Base-by-base conservation (phyloP, 345 rosid genomes). In the Limnanthes douglasii region DNA sequence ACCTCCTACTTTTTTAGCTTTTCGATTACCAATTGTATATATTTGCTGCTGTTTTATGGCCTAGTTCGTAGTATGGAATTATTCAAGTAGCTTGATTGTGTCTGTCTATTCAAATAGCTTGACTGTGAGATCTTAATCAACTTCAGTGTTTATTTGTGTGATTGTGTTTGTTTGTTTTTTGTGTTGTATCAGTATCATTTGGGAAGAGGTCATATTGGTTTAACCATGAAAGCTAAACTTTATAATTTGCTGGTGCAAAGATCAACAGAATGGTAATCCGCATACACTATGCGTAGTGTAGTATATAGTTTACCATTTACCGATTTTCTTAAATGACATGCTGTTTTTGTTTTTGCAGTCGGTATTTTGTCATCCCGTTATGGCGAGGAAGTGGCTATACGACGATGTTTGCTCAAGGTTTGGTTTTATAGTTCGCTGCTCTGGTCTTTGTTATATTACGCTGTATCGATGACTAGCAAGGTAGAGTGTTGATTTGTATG, bases 381-480 rank as follows among this genome's bases (percentile, higher is more conserved):
- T 70, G 94, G 94, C 74, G 78, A 59, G 95, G 92, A 56, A 74
- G 53, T 61, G 95, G 98, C 34, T 88, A 84, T 52, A 57, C 78
- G 25, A 70, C 97, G 10, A 88, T 83, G 86, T 83, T 83, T 59
- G 66, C 73, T 63, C 97, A 82, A 73, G 95, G 93, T 78, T 50
- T 37, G 53, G 3, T 55, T 57, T 46, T 18, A n/a, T n/a, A n/a
- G n/a, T n/a, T n/a, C n/a, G n/a, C n/a, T n/a, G n/a, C n/a, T n/a
- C n/a, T n/a, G n/a, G n/a, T n/a, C n/a, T n/a, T n/a, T n/a, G n/a
- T n/a, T n/a, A n/a, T n/a, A n/a, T n/a, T n/a, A n/a, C n/a, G n/a
- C n/a, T n/a, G n/a, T n/a, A n/a, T n/a, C n/a, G n/a, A n/a, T n/a
- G n/a, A n/a, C n/a, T n/a, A n/a, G n/a, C n/a, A n/a, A n/a, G n/a